Evolutionary conservation across 2,329 filamentous ascomycete species (phyloP), one percentile per base, ranked within the genome.

Genomic region (Elsinoe batatas): DNA sequence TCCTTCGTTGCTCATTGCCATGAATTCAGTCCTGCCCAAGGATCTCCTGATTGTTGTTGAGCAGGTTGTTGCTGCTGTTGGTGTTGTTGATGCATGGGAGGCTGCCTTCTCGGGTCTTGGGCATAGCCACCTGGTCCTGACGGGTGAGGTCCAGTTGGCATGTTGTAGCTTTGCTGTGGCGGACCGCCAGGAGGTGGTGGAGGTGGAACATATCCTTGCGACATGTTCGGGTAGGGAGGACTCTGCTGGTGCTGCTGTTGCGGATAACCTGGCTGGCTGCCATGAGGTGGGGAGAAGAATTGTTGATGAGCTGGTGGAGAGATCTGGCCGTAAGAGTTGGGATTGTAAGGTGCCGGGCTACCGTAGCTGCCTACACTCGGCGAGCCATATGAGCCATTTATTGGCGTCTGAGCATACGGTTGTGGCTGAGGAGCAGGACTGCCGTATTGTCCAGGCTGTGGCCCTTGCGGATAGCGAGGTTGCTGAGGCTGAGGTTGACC

Each of bases 11-110:
- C 33, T 66, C 61, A 86, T 67, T 84, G 85, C 84, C 84, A 87
- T 44, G 78, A 79, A 71, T 79, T 84, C 61, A 88, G 68, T 3
- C 84, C 84, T 13, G 83, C 83, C 83, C 83, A 88, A 6, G 84
- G 84, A 74, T 88, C 83, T 59, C 62, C 59, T 40, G 58, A n/a
- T 66, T 37, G 26, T 5, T 30, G 26, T 30, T 30, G 26, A 30
- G 26, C 4, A 5, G 68, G 65, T 61, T 69, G 67, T 61, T 72
- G 70, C 57, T 71, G 72, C 54, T 54, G 63, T 49, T 68, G 65
- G 61, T 69, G 67, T 60, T 72, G 70, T 57, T 71, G 72, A 46
- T 69, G 68, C 58, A 68, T 67, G 54, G 71, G 69, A 35, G 68
- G 67, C 57, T 66, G 64, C 36, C 72, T 68, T 17, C 72, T 73